These are phyloP conservation scores for Fusarium sp. DNA, from an alignment of 2,329 filamentous ascomycete genomes.

Conservation along the genomic window DNA sequence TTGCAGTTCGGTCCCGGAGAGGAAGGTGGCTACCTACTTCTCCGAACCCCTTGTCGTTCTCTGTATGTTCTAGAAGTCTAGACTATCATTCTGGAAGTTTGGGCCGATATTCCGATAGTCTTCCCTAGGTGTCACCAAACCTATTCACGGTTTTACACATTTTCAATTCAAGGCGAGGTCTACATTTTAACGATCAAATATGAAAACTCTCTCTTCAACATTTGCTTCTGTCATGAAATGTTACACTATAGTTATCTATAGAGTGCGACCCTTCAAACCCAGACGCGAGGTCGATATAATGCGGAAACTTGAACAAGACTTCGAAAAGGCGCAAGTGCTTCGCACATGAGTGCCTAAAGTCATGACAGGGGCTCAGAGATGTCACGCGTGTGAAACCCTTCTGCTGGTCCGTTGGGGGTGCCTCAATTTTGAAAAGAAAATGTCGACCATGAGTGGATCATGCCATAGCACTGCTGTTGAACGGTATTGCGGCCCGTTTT, in stretches of 20 bases:
- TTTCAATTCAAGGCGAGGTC: accelerated
- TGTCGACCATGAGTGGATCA: not conserved
- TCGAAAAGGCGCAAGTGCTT: not conserved
- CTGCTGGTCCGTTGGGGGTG: not conserved
- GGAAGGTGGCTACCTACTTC: not conserved
- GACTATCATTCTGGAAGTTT: not conserved
- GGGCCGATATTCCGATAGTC: not conserved
- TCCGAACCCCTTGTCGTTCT: not conserved
- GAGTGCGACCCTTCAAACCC: not conserved
- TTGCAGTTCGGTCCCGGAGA: not conserved
- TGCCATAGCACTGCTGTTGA: not conserved
- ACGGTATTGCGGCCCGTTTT: not conserved
- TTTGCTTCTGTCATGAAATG: not conserved
- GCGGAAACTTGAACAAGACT: too few relatives aligned
- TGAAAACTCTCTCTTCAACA: too few relatives aligned
- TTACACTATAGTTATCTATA: not conserved
- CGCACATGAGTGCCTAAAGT: not conserved
- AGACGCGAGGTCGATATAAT: not conserved
- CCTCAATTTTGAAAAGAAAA: not conserved
- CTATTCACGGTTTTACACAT: not conserved
- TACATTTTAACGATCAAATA: not conserved
- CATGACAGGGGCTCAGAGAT: not conserved
- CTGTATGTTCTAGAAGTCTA: not conserved
- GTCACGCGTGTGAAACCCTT: not conserved
- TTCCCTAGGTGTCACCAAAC: not conserved